phyloP scores from a whole-genome alignment of 2,329 filamentous ascomycete genomes.

The Thelonectria rubi region DNA sequence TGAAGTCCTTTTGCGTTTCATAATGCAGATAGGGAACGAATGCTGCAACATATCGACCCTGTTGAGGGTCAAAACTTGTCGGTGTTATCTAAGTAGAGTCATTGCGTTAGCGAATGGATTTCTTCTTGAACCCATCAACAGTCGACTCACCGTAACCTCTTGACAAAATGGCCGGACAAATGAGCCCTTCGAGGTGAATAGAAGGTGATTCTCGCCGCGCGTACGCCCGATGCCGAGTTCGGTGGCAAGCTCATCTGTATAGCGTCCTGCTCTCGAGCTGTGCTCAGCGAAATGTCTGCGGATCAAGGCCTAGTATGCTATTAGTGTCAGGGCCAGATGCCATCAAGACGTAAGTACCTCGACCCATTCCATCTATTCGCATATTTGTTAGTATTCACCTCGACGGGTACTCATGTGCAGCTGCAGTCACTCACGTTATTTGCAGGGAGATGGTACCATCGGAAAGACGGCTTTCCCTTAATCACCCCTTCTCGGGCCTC shows the following conservation, averaged over 20 bases:
- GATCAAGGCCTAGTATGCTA: not conserved
- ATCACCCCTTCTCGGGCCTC: not conserved
- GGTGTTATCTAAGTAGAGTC: not conserved
- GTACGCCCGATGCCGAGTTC: constrained; percentile 23
- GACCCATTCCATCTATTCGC: constrained; percentile 18
- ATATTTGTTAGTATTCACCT: not conserved
- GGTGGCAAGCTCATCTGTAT: constrained; percentile 7
- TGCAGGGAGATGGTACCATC: constrained; percentile 21
- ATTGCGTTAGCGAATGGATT: not conserved
- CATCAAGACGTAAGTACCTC: not conserved
- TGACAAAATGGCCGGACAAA: constrained; percentile 15
- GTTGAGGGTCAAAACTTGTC: not conserved
- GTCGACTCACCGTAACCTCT: constrained; percentile 31
- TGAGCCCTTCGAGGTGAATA: constrained; percentile 16
- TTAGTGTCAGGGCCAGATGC: not conserved
- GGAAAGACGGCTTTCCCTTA: constrained; percentile 6
- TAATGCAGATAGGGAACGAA: constrained; percentile 52
- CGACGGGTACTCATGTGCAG: not conserved
- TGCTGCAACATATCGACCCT: constrained; percentile 11
- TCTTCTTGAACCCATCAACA: not conserved
- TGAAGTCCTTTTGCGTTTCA: constrained; percentile 49
- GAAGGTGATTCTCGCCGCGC: constrained; percentile 41
- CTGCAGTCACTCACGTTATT: constrained; percentile 11
- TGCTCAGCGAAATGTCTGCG: constrained; percentile 16
- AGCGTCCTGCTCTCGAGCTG: not conserved